A percentile compares a stretch with the other conserved stretches of the same genome.
phyloP scores from a whole-genome alignment of 140 eudicot genomes.

The Ambrosia hybrid region DNA sequence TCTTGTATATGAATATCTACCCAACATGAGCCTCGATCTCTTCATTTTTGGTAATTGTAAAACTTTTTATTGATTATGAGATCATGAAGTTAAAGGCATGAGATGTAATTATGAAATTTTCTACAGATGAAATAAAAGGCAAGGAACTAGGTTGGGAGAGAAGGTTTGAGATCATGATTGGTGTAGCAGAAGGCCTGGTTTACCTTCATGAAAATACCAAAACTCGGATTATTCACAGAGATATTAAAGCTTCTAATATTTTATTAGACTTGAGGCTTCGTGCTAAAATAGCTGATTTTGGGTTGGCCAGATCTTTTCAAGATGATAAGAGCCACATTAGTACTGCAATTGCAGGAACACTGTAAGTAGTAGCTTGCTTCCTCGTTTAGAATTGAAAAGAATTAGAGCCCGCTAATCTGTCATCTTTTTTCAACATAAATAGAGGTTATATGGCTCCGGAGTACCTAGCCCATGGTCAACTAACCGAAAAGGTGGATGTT shows the following conservation, averaged over 20 bases:
- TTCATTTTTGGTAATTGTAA: slow-evolving; percentile 61
- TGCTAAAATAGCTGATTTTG: slow-evolving; percentile 83
- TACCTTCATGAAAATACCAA: slow-evolving; percentile 79
- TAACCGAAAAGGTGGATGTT: slow-evolving; percentile 85
- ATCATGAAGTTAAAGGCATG: background rate
- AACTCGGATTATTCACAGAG: slow-evolving; percentile 70
- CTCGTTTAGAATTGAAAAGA: background rate
- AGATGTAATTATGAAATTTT: background rate
- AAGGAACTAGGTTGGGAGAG: slow-evolving; percentile 67
- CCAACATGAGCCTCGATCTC: slow-evolving; percentile 61
- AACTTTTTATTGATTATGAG: background rate
- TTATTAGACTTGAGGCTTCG: slow-evolving; percentile 63
- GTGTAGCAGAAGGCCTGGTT: slow-evolving; percentile 79
- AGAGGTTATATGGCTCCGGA: slow-evolving; percentile 99
- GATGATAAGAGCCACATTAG: slow-evolving; percentile 73
- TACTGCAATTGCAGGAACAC: slow-evolving; percentile 82
- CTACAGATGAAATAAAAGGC: slow-evolving; percentile 57
- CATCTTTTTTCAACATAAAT: background rate
- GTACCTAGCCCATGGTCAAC: slow-evolving; percentile 85
- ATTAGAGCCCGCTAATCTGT: background rate
- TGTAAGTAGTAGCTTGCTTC: slow-evolving; percentile 42
- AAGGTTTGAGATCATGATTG: slow-evolving; percentile 60
- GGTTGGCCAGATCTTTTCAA: slow-evolving; percentile 74
- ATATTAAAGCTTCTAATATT: slow-evolving; percentile 75
- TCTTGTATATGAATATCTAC: slow-evolving; percentile 56